Conservation (phyloP, 2,329 filamentous ascomycete species). For the Aspergillus fijiensis region DNA sequence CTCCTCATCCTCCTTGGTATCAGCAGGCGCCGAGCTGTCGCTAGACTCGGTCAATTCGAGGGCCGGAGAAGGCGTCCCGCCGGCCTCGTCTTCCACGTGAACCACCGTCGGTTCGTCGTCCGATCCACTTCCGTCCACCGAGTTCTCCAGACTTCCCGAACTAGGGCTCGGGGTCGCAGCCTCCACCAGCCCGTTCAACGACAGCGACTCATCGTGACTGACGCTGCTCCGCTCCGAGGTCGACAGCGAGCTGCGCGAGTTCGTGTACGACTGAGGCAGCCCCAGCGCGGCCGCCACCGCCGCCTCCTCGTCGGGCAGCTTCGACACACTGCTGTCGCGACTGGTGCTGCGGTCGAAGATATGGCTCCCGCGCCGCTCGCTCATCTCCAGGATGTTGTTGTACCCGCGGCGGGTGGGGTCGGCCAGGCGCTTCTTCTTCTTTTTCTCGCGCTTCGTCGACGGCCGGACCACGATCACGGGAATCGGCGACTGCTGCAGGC, state of each 20-base stretch:
- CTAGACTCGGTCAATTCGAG: not conserved
- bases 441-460: constrained; percentile 82
- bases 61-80: not conserved
- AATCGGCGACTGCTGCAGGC: constrained; percentile 87
- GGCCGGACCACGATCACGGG: constrained; percentile 91
- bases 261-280: constrained; percentile 34
- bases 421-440: constrained; percentile 78
- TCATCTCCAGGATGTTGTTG: constrained; percentile 70
- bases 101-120: constrained; percentile 10
- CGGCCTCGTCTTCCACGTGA: not conserved
- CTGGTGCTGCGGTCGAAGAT: constrained; percentile 53
- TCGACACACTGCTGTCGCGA: constrained; percentile 46
- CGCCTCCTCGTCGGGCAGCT: constrained; percentile 48
- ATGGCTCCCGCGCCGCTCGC: constrained; percentile 51
- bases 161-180: constrained; percentile 27
- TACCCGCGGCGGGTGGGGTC: constrained; percentile 77
- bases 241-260: constrained; percentile 37
- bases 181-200: constrained; percentile 25
- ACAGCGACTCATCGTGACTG: constrained; percentile 30
- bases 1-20: not conserved
- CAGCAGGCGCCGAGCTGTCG: not conserved
- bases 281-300: constrained; percentile 53
- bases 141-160: constrained; percentile 25
- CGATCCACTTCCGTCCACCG: constrained; percentile 24
- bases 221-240: constrained; percentile 36